phyloP scores from a whole-genome alignment of 2,329 filamentous ascomycete genomes.

The Parascedosporium putredinis region DNA sequence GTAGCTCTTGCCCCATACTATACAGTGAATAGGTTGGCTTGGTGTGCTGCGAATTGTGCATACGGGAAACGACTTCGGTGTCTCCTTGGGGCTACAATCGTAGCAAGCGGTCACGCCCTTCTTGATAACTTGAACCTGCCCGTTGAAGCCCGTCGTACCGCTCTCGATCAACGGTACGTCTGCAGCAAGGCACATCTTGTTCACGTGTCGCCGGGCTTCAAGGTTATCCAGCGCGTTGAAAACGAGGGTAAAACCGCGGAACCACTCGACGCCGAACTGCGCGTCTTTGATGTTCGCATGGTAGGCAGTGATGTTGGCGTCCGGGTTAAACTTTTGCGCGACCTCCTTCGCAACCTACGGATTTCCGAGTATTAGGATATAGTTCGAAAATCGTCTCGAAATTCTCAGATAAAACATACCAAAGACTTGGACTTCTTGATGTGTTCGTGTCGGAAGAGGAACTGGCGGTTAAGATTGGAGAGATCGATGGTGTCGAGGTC shows the following conservation, averaged over 20 bases:
- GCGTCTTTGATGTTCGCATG: conserved; percentile 92
- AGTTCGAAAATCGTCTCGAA: neutral
- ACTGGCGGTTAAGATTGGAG: conserved; percentile 95
- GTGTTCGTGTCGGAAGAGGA: conserved; percentile 90
- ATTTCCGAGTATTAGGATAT: neutral
- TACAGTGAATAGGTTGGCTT: conserved; percentile 94
- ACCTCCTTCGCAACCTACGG: conserved; percentile 80
- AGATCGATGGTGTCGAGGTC: conserved; percentile 98
- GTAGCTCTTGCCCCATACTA: conserved; percentile 97
- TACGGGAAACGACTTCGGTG: conserved; percentile 86
- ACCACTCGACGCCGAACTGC: conserved; percentile 83
- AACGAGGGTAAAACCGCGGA: conserved; percentile 68
- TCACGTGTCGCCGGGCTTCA: conserved; percentile 87
- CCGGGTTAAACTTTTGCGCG: conserved; percentile 81
- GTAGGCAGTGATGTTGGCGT: conserved; percentile 75
- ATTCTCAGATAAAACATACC: conserved; percentile 44
- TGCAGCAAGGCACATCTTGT: conserved; percentile 91
- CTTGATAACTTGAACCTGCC: conserved; percentile 93
- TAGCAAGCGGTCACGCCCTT: conserved; percentile 91
- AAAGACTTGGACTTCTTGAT: conserved; percentile 96
- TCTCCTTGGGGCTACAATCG: conserved; percentile 82
- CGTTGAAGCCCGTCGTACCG: conserved; percentile 94
- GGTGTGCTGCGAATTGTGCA: conserved; percentile 96
- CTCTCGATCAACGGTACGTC: conserved; percentile 89
- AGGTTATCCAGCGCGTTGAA: conserved; percentile 98